phyloP scores from a whole-genome alignment of 2,329 filamentous ascomycete species.

The Xylariaceae sp. region DNA sequence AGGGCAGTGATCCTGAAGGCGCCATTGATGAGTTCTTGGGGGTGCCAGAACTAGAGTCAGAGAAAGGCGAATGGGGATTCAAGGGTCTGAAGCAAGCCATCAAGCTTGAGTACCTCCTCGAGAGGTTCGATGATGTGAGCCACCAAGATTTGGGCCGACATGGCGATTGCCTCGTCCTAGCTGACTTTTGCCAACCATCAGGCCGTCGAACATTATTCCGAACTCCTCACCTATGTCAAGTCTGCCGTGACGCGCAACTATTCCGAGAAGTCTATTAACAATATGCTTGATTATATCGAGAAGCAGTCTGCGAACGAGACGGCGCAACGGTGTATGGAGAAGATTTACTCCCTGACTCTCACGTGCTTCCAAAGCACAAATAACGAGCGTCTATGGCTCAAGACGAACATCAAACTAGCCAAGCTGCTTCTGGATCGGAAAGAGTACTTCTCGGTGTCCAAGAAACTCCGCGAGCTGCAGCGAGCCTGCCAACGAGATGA shows the following conservation, averaged over 20 bases:
- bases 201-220: constrained; percentile 87
- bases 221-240: constrained; percentile 95
- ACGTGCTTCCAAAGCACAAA: constrained; percentile 95
- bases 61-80: constrained; percentile 98
- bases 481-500: constrained; percentile 82
- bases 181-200: constrained; percentile 35
- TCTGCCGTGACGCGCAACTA: constrained; percentile 96
- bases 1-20: constrained; percentile 76
- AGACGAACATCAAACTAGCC: constrained; percentile 95
- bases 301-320: constrained; percentile 70
- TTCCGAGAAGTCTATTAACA: constrained; percentile 98
- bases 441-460: constrained; percentile 73
- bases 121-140: constrained; percentile 72
- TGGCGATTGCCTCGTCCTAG: constrained; percentile 13
- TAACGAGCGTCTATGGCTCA: constrained; percentile 94
- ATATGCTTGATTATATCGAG: constrained; percentile 97
- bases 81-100: constrained; percentile 97
- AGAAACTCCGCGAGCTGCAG: constrained; percentile 84
- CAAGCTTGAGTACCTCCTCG: constrained; percentile 92
- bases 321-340: constrained; percentile 76
- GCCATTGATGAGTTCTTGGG: constrained; percentile 91
- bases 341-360: constrained; percentile 90
- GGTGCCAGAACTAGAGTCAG: constrained; percentile 74
- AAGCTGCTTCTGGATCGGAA: constrained; percentile 88
- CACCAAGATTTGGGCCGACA: background rate